These are phyloP conservation scores for Cyclotella baltica DNA, from an alignment of 108 stramenopile genomes.

Conservation along the genomic window DNA sequence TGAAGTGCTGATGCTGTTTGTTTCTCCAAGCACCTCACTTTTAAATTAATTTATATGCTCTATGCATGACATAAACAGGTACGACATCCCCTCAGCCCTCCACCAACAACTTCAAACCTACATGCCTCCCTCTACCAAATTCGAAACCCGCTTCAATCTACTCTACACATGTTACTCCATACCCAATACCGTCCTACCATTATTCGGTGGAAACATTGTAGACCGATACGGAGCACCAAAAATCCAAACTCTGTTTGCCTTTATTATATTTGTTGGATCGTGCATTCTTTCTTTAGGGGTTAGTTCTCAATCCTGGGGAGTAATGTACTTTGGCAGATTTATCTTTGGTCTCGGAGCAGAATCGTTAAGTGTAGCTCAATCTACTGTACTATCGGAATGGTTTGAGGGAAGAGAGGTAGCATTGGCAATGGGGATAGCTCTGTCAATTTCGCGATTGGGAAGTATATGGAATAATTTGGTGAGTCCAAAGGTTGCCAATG, in stretches of 20 bases:
- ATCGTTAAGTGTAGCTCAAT: conserved; percentile 61
- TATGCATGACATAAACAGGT: not conserved
- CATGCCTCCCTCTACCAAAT: conserved; percentile 40
- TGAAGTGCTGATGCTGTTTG: not conserved
- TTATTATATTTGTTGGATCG: conserved; percentile 48
- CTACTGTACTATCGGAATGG: conserved; percentile 68
- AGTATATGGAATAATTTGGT: conserved; percentile 63
- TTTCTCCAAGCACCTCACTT: not conserved
- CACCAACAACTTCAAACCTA: conserved; percentile 51
- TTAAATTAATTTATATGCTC: not conserved
- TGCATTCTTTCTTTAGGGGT: conserved; percentile 61
- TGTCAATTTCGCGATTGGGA: conserved; percentile 62
- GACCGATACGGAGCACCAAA: conserved; percentile 47
- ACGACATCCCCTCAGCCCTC: conserved; percentile 50
- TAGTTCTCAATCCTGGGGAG: conserved; percentile 33
- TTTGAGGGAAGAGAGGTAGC: conserved; percentile 69
- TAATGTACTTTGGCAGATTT: conserved; percentile 67
- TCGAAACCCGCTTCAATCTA: conserved; percentile 57
- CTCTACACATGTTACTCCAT: conserved; percentile 73
- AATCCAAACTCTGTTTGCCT: conserved; percentile 46
- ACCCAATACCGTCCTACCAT: conserved; percentile 67
- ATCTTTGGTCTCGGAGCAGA: conserved; percentile 77
- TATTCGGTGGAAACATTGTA: conserved; percentile 68
- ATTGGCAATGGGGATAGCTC: conserved; percentile 65
- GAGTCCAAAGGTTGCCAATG: conserved; percentile 59